Evolutionary conservation across 176 grass and related monocot genomes (phyloP).

Genomic region (barley (Hordeum vulgare)): MorexV3_pseudomolecules_assembly NC_058524.1:583651560-583652059

Average conservation of each 20-base stretch:
- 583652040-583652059: too few relatives aligned
- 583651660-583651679: too few relatives aligned
- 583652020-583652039: too few relatives aligned
- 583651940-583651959: neutral
- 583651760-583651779: slow-evolving; percentile 19
- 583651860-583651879: neutral
- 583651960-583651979: neutral
- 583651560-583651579: too few relatives aligned
- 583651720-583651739: too few relatives aligned
- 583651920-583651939: slow-evolving; percentile 4
- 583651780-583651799: slow-evolving; percentile 35
- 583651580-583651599: too few relatives aligned
- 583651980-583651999: neutral
- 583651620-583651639: too few relatives aligned
- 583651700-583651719: too few relatives aligned
- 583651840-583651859: neutral
- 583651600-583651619: too few relatives aligned
- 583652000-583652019: neutral
- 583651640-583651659: too few relatives aligned
- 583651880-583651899: neutral
- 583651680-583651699: too few relatives aligned
- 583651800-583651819: neutral
- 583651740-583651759: slow-evolving; percentile 10
- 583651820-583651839: neutral
- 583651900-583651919: neutral